These are phyloP conservation scores for Aspergillus bombycis DNA, from an alignment of 2,329 filamentous ascomycete species.

Conservation along the genomic window DNA sequence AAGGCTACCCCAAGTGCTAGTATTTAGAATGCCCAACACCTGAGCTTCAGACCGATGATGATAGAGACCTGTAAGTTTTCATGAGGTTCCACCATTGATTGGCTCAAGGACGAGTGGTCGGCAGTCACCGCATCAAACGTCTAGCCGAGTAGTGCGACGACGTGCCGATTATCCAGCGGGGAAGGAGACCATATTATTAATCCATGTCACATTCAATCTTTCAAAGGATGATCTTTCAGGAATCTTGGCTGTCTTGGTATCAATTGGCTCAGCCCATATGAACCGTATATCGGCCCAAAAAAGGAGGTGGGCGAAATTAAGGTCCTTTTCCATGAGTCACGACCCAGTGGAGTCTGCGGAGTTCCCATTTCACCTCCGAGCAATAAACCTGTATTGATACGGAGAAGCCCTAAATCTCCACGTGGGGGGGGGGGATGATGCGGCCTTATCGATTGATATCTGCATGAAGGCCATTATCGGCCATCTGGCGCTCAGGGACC, in stretches of 20 bases:
- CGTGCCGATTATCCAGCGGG: slow-evolving; percentile 32
- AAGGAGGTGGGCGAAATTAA: neutral
- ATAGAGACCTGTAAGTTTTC: neutral
- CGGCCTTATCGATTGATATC: neutral
- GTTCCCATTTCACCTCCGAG: neutral
- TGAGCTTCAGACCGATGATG: neutral
- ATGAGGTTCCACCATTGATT: neutral
- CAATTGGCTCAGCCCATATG: neutral
- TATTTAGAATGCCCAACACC: neutral
- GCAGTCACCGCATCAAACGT: neutral
- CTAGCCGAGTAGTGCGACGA: slow-evolving; percentile 1
- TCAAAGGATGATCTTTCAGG: neutral
- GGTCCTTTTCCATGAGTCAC: neutral
- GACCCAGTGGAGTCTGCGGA: neutral
- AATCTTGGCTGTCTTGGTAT: neutral
- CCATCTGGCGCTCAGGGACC: neutral
- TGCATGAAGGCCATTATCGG: neutral
- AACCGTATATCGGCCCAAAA: neutral
- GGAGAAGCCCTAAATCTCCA: neutral
- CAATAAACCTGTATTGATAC: neutral
- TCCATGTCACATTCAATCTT: neutral
- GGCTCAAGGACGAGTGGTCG: neutral
- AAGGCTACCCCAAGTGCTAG: neutral
- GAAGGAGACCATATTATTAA: slow-evolving; percentile 7
- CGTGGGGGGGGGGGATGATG: neutral